Conservation (phyloP, 2,329 filamentous ascomycete species). For the Calycina herbarum region DNA sequence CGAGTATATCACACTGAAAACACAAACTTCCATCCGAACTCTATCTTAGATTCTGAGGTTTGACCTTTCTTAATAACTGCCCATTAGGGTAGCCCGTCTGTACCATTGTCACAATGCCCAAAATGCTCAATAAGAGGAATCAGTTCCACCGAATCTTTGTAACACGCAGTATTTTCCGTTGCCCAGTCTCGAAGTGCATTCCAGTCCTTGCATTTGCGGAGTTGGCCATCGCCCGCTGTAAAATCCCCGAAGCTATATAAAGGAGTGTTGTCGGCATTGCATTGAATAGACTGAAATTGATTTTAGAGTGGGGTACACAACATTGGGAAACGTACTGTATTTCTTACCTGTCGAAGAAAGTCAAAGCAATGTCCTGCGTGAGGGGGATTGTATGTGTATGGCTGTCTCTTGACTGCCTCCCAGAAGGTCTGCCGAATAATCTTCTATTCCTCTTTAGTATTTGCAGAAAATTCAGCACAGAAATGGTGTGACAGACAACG, state of each 20-base stretch:
- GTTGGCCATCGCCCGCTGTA: constrained; percentile 1
- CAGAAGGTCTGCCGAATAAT: constrained; percentile 2
- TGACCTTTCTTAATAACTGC: neutral
- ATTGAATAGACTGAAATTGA: constrained; percentile 5
- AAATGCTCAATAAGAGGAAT: neutral
- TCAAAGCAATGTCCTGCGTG: neutral
- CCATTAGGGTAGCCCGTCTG: constrained; percentile 3
- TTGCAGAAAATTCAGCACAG: neutral
- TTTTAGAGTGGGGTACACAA: neutral
- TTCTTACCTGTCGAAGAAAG: constrained; percentile 1
- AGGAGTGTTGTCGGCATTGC: neutral
- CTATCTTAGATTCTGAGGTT: neutral
- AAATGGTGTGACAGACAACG: neutral
- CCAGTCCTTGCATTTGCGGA: neutral
- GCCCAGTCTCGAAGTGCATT: constrained; percentile 4
- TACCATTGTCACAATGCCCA: neutral
- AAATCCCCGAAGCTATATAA: neutral
- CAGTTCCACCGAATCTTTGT: neutral
- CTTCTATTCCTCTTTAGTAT: neutral
- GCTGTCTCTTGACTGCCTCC: neutral
- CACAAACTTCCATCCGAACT: too few species aligned
- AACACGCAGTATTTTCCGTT: neutral
- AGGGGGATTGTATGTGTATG: neutral
- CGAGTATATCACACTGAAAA: too few species aligned
- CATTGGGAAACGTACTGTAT: neutral